Percentiles rank a stretch among this genome's conserved stretches.
These are phyloP conservation scores for Brassica cretica DNA, from an alignment of 345 rosid genomes.

Conservation along the genomic window DNA sequence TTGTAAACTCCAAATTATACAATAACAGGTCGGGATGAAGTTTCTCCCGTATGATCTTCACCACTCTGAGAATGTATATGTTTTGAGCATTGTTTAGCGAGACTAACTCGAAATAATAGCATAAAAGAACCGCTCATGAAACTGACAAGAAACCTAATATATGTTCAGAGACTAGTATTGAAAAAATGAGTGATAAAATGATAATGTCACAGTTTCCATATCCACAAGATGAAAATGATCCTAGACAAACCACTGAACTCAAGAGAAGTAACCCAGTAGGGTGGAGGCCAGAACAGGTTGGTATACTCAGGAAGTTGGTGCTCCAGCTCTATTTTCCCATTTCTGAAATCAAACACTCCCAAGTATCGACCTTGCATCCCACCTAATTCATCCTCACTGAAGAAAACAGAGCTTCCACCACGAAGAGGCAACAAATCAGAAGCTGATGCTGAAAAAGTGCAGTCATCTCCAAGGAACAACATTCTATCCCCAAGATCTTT, in stretches of 20 bases:
- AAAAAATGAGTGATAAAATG: neutral
- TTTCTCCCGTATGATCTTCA: slow-evolving; percentile 27
- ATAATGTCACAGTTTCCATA: neutral
- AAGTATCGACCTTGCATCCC: slow-evolving; percentile 44
- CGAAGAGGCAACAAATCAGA: slow-evolving; percentile 46
- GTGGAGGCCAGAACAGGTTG: slow-evolving; percentile 88
- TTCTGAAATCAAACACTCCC: slow-evolving; percentile 65
- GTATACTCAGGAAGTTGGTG: slow-evolving; percentile 47
- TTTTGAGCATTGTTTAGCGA: neutral
- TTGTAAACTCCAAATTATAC: neutral
- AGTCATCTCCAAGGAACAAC: slow-evolving; percentile 81
- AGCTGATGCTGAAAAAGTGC: slow-evolving; percentile 60
- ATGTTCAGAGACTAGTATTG: neutral
- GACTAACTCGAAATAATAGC: neutral
- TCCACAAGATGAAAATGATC: too few relatives aligned
- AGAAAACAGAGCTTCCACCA: slow-evolving; percentile 64
- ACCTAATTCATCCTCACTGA: slow-evolving; percentile 45
- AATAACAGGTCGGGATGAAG: neutral
- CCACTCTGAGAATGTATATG: slow-evolving; percentile 10
- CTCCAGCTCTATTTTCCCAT: too few relatives aligned
- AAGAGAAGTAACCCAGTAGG: slow-evolving; percentile 54
- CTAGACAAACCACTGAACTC: slow-evolving; percentile 50
- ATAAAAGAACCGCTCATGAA: neutral
- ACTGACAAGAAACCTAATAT: slow-evolving; percentile 5
- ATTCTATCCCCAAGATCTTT: slow-evolving; percentile 52